Evolutionary conservation across 768 basidiomycete species (phyloP), one percentile per base, ranked within the genome.

Genomic region (Filobasidium wieringae): DNA sequence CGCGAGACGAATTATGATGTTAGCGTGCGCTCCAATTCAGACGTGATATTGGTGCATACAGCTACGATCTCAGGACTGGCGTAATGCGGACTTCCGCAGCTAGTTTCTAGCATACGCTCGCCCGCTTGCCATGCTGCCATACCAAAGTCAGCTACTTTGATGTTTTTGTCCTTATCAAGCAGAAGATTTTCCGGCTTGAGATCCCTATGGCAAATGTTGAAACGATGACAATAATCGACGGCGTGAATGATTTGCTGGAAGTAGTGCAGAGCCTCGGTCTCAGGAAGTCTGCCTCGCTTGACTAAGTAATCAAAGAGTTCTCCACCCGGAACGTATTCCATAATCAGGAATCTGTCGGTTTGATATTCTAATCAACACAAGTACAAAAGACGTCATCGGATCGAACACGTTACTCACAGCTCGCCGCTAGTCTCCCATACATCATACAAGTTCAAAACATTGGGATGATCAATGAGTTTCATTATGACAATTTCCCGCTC

Each of bases 61-160:
- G 67, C 66, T 62, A 93, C 81, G 57, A 96, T 84, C 75, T 96
- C 92, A 0, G 92, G 91, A 12, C 87, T 87, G 17, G 90, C 90
- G 59, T 97, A 95, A 72, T 95, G 92, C 55, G 91, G 91, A 64
- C 87, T 89, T 30, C 92, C 92, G 64, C 92, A 95, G 24, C 86
- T 85, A 0, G 91, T 95, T 66, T 80, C 80, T 51, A 95, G 78
- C 71, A 83, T 70, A 15, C 78, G 75, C 52, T 73, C 74, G 37
- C 81, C 80, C 26, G 76, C 78, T 73, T 90, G 87, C 85, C 87
- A 91, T 32, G 87, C 86, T 3, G 91, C 90, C 87, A 95, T 91
- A n/a, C 92, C 91, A 70, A 95, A 92, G 75, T 96, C 92, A 1
- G 88, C 90, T 32, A 96, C 84, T 71, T 93, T 97, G 80, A 96